Evolutionary conservation across 352 stramenopile species (phyloP).

Genomic region (Globisporangium heterothallicum): DNA sequence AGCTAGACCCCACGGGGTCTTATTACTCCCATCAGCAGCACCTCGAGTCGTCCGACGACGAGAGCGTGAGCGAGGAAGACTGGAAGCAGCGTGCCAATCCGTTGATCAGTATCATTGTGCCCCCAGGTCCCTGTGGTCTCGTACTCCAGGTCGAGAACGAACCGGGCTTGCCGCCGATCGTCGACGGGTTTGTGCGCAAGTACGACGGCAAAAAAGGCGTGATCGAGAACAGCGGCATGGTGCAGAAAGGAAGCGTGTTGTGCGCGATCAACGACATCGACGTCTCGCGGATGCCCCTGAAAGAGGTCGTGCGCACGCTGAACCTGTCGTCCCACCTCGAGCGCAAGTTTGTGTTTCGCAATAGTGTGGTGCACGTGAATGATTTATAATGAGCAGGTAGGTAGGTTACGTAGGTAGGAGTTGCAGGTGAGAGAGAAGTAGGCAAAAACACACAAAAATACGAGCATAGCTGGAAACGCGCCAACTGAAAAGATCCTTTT

Average conservation of each 20-base stretch:
- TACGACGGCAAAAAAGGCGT: constrained; percentile 60
- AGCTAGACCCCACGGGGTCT: too few relatives aligned
- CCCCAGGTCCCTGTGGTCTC: constrained; percentile 63
- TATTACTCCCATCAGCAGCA: too few relatives aligned
- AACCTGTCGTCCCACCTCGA: constrained; percentile 69
- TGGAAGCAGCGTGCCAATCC: constrained; percentile 62
- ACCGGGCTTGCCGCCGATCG: constrained; percentile 29
- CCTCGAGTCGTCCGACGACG: too few relatives aligned
- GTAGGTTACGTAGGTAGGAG: background rate
- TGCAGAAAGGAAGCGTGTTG: constrained; percentile 59
- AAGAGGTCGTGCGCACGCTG: constrained; percentile 65
- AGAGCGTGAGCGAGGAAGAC: constrained; percentile 51
- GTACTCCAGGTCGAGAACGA: constrained; percentile 50
- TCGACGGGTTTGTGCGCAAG: constrained; percentile 72
- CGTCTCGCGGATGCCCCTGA: constrained; percentile 54
- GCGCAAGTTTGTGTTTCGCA: constrained; percentile 69
- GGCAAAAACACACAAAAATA: background rate
- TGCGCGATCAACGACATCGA: constrained; percentile 80
- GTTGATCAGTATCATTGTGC: constrained; percentile 67
- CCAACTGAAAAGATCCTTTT: too few relatives aligned
- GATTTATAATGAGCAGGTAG: background rate
- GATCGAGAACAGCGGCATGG: constrained; percentile 71
- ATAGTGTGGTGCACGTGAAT: constrained; percentile 7
- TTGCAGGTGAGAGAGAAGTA: too few relatives aligned
- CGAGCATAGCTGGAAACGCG: too few relatives aligned